Conservation (phyloP, 1,139 yeast genomes). For the Hemisphaericaspora xylanilytica region DNA sequence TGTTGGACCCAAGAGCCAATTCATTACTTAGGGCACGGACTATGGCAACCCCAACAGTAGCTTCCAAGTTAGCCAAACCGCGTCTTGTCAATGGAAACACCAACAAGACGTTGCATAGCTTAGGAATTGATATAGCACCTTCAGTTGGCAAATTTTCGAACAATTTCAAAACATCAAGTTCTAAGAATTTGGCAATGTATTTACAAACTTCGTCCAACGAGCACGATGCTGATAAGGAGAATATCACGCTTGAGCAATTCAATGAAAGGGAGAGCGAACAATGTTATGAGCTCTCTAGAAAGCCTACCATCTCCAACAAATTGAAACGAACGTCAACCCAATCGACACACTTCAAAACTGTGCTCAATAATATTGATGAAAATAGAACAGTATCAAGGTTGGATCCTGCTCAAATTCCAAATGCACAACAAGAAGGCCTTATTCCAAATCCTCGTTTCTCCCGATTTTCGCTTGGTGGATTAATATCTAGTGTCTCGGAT, state of each 20-base stretch:
- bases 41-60: slow-evolving; percentile 27
- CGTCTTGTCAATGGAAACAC: slow-evolving; percentile 19
- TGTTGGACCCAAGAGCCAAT: slow-evolving; percentile 40
- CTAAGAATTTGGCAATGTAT: slow-evolving; percentile 39
- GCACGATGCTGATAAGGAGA: slow-evolving; percentile 11
- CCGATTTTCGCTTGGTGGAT: slow-evolving; percentile 42
- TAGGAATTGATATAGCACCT: slow-evolving; percentile 42
- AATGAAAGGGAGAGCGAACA: slow-evolving; percentile 9
- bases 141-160: slow-evolving; percentile 25
- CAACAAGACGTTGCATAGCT: slow-evolving; percentile 38
- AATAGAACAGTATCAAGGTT: slow-evolving; percentile 11
- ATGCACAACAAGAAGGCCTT: slow-evolving; percentile 14
- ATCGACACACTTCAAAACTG: slow-evolving; percentile 20
- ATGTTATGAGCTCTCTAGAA: neutral
- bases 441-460: slow-evolving; percentile 49
- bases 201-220: slow-evolving; percentile 7
- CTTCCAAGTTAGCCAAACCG: slow-evolving; percentile 11
- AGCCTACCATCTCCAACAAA: slow-evolving; percentile 1
- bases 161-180: slow-evolving; percentile 42
- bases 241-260: slow-evolving; percentile 12
- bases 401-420: neutral
- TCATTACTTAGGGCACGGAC: slow-evolving; percentile 41
- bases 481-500: slow-evolving; percentile 18
- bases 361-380: slow-evolving; percentile 26
- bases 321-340: slow-evolving; percentile 11